phyloP scores from a whole-genome alignment of 768 basidiomycete species.

The Boletus sp. region DNA sequence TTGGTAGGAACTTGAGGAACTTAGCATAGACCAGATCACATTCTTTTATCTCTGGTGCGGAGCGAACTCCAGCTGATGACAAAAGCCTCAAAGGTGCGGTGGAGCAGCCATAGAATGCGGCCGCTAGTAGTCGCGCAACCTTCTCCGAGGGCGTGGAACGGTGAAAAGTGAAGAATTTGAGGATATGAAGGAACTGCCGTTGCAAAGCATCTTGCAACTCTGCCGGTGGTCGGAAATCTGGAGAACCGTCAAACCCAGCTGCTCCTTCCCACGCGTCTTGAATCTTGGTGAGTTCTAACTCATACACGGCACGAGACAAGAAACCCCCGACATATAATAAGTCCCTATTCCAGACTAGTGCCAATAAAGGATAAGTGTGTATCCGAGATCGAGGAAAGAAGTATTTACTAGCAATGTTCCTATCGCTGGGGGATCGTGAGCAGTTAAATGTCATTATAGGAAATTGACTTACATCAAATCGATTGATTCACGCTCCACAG shows the following conservation, averaged over 20 bases:
- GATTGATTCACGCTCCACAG: neutral
- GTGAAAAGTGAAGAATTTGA: conserved; percentile 11
- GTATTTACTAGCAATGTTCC: neutral
- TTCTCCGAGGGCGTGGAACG: conserved; percentile 68
- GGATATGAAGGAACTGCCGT: neutral
- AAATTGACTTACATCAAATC: neutral
- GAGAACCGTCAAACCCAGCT: no score
- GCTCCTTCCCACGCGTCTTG: neutral
- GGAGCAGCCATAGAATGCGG: conserved; percentile 73
- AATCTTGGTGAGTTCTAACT: neutral
- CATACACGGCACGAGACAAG: neutral
- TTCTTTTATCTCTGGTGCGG: conserved; percentile 63
- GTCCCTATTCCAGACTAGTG: neutral
- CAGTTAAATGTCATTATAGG: neutral
- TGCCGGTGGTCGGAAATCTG: no score
- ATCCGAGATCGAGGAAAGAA: neutral
- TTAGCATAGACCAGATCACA: conserved; percentile 63
- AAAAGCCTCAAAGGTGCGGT: neutral
- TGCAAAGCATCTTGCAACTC: neutral
- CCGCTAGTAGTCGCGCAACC: conserved; percentile 68
- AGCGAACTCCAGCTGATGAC: conserved; percentile 44
- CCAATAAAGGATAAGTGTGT: no score
- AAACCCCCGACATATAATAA: neutral
- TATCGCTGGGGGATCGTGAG: neutral
- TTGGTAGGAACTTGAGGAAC: conserved; percentile 78